A percentile compares a stretch with the other conserved stretches of the same genome.
Evolutionary conservation across 2,329 filamentous ascomycete genomes (phyloP).

Genomic region (Leptographium lundbergii): DNA sequence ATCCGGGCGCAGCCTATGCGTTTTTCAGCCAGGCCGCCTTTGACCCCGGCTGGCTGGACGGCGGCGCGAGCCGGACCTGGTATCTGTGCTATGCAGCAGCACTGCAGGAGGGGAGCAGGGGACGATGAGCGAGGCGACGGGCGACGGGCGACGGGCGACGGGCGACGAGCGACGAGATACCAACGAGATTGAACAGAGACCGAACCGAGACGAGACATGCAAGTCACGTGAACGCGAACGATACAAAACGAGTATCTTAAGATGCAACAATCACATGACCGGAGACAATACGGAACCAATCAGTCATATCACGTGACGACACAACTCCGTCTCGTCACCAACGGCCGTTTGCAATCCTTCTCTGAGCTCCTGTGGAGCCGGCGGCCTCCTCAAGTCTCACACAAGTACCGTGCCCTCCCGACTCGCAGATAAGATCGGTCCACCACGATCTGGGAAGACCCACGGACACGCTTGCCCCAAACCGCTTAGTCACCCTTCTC

Average conservation of each 20-base stretch:
- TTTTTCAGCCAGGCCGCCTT: conserved; percentile 63
- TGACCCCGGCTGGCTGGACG: conserved; percentile 59
- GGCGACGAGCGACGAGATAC: too few species aligned
- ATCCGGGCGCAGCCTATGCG: conserved; percentile 55
- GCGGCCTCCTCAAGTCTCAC: neutral
- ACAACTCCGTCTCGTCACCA: too few species aligned
- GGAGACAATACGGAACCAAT: too few species aligned
- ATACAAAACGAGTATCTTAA: too few species aligned
- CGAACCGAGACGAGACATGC: too few species aligned
- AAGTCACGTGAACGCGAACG: too few species aligned
- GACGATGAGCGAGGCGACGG: too few species aligned
- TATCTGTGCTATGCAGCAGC: conserved; percentile 66
- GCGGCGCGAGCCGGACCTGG: conserved; percentile 74
- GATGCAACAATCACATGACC: too few species aligned
- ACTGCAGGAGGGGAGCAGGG: neutral
- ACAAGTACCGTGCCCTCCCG: neutral
- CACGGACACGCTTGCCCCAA: neutral
- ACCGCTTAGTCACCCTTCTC: neutral
- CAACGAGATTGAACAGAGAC: too few species aligned
- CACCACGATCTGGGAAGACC: neutral
- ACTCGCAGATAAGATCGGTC: neutral
- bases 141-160: too few species aligned
- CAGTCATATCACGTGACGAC: too few species aligned
- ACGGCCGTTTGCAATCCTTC: too few species aligned
- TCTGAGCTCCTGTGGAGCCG: neutral